Conservation (phyloP, 2,329 filamentous ascomycete genomes). For the Corinectria fuckeliana region DNA sequence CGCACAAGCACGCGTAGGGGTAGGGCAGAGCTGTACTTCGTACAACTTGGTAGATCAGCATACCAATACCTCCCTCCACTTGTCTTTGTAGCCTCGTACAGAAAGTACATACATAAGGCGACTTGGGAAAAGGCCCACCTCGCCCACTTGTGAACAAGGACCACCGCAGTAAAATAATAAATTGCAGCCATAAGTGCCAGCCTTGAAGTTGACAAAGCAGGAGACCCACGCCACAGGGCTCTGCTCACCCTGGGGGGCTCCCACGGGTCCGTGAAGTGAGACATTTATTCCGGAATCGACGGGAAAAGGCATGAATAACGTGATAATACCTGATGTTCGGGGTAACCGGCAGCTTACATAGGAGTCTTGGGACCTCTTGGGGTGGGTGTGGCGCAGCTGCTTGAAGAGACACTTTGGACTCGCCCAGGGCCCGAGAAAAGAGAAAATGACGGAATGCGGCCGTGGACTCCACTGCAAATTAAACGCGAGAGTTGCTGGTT, state of each 20-base stretch:
- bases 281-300: not conserved
- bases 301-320: not conserved
- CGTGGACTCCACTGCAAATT: not conserved
- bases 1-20: not conserved
- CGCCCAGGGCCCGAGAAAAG: too few species aligned
- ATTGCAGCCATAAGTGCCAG: not conserved
- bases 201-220: slow-evolving; percentile 1
- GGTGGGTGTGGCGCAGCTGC: slow-evolving; percentile 14
- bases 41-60: not conserved
- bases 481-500: not conserved
- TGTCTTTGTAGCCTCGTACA: not conserved
- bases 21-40: not conserved
- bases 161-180: slow-evolving; percentile 2
- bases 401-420: not conserved
- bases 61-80: not conserved
- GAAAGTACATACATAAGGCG: not conserved
- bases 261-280: not conserved
- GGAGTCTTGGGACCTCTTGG: slow-evolving; percentile 1
- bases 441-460: not conserved
- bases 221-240: not conserved
- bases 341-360: slow-evolving; percentile 21
- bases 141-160: slow-evolving; percentile 1
- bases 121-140: not conserved
- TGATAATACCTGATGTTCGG: slow-evolving; percentile 21
- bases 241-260: too few species aligned